Evolutionary conservation across 75 land plant species (phyloP).

Genomic region (Larix kaempferi): DNA sequence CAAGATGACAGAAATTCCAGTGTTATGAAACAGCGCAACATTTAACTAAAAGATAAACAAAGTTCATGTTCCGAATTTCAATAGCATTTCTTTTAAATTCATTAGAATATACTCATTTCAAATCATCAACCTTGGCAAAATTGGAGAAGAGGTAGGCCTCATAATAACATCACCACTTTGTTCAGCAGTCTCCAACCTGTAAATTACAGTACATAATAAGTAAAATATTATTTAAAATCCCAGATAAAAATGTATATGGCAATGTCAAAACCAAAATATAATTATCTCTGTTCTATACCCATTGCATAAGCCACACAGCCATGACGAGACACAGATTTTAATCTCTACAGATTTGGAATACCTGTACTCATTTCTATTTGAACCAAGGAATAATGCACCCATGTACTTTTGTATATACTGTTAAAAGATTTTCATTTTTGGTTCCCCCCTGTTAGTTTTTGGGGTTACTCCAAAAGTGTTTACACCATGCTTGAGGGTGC

Average conservation of each 20-base stretch:
- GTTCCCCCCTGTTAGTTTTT: no score
- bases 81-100: not conserved
- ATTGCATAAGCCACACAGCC: no score
- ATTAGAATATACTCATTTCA: not conserved
- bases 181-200: conserved; percentile 22
- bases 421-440: no score
- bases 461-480: no score
- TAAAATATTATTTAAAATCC: not conserved
- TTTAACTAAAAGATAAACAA: not conserved
- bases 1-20: conserved; percentile 1
- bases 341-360: no score
- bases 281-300: no score
- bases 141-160: conserved; percentile 27
- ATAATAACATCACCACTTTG: conserved; percentile 21
- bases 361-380: no score
- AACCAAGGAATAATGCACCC: no score
- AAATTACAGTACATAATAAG: not conserved
- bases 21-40: not conserved
- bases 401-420: no score
- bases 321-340: no score
- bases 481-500: no score
- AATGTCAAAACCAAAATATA: not conserved
- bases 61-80: not conserved
- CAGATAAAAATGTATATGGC: not conserved
- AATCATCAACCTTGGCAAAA: conserved; percentile 15